These are phyloP conservation scores for Cladosporium sp. DNA, from an alignment of 2,329 filamentous ascomycete genomes.

Conservation along the genomic window DNA sequence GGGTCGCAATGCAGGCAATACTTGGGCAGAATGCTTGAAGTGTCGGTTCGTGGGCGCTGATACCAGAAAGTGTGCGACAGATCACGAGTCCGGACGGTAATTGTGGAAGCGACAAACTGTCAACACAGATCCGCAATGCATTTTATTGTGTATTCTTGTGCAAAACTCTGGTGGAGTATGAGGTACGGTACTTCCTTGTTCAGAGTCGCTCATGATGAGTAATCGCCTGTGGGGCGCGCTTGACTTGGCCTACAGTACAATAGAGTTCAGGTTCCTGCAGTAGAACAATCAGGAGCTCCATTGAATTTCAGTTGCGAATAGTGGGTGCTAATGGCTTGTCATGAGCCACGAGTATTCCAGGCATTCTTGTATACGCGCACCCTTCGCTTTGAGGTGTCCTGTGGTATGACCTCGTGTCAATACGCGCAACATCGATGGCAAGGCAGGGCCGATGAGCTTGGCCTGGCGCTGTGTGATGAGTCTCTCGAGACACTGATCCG, in stretches of 20 bases:
- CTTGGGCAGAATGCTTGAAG: background rate
- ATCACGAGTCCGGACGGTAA: background rate
- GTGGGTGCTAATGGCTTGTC: background rate
- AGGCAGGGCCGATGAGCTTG: background rate
- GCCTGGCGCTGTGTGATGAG: background rate
- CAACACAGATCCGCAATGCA: background rate
- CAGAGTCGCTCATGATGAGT: constrained; percentile 12
- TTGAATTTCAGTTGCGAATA: background rate
- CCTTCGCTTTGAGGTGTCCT: background rate
- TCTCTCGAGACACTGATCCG: background rate
- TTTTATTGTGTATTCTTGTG: background rate
- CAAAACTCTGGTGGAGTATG: background rate
- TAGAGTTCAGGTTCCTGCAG: background rate
- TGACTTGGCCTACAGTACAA: background rate
- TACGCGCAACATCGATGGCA: background rate
- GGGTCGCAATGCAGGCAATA: background rate
- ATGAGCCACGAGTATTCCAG: background rate
- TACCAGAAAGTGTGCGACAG: background rate
- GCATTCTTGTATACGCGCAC: background rate
- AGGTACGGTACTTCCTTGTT: background rate
- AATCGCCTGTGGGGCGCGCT: constrained; percentile 7
- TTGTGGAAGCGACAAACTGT: background rate
- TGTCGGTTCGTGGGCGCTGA: background rate
- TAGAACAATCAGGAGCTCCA: background rate
- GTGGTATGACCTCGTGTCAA: background rate